Conservation (phyloP, 2,329 filamentous ascomycete genomes). For the Pseudophaeomoniella oleicola region DNA sequence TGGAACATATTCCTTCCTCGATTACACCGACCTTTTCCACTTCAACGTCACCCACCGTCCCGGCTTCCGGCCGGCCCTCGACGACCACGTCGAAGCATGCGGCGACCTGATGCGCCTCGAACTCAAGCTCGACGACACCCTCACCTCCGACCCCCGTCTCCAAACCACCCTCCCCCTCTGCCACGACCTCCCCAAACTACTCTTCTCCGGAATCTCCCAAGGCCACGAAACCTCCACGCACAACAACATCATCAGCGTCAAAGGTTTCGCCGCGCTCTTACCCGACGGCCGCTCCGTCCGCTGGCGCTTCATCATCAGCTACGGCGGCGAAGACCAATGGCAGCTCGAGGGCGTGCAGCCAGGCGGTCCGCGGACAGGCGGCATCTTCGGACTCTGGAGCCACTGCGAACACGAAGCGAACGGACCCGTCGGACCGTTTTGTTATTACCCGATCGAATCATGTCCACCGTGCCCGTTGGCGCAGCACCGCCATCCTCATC, state of each 20-base stretch:
- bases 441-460: slow-evolving; percentile 10
- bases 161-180: slow-evolving; percentile 7
- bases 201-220: slow-evolving; percentile 11
- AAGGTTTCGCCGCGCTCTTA: slow-evolving; percentile 8
- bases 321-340: slow-evolving; percentile 12
- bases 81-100: slow-evolving; percentile 10
- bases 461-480: slow-evolving; percentile 2
- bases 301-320: slow-evolving; percentile 12
- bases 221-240: slow-evolving; percentile 3
- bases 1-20: slow-evolving; percentile 12
- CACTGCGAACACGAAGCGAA: slow-evolving; percentile 10
- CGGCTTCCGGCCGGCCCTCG: slow-evolving; percentile 6
- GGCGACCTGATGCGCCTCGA: slow-evolving; percentile 13
- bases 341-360: slow-evolving; percentile 13
- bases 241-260: slow-evolving; percentile 7
- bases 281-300: slow-evolving; percentile 10
- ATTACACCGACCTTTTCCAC: slow-evolving; percentile 10
- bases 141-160: slow-evolving; percentile 7
- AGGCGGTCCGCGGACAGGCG: slow-evolving; percentile 11
- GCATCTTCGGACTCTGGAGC: slow-evolving; percentile 11
- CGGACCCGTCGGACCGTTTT: slow-evolving; percentile 11
- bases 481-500: neutral
- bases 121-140: slow-evolving; percentile 8
- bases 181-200: slow-evolving; percentile 8
- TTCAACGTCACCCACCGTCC: slow-evolving; percentile 7